Percentiles rank a stretch among this genome's conserved stretches.
Conservation (phyloP, 371 early-diverging fungal genomes). For the Fennellomyces sp. region DNA sequence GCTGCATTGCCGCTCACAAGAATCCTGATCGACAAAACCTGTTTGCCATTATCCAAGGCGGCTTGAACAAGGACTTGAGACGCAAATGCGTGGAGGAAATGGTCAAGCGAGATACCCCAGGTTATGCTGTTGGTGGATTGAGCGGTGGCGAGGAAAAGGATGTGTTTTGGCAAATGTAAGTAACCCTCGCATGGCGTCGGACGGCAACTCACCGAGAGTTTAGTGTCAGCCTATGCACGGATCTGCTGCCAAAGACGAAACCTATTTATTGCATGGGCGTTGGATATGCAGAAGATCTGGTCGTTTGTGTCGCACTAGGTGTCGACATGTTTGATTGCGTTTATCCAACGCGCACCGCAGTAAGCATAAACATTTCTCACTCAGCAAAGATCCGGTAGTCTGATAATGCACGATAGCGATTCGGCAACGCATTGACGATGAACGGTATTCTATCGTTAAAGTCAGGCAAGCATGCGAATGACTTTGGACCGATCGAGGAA, state of each 20-base stretch:
- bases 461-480: slow-evolving; percentile 64
- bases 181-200: too few species aligned
- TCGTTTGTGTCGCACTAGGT: slow-evolving; percentile 93
- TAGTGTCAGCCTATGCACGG: slow-evolving; percentile 82
- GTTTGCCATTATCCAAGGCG: slow-evolving; percentile 98
- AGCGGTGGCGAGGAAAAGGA: slow-evolving; percentile 97
- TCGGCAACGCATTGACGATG: slow-evolving; percentile 90
- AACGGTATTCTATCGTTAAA: slow-evolving; percentile 76
- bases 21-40: slow-evolving; percentile 82
- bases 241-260: slow-evolving; percentile 81
- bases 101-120: slow-evolving; percentile 86
- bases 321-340: slow-evolving; percentile 99
- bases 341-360: slow-evolving; percentile 95
- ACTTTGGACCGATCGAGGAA: slow-evolving; percentile 79
- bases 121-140: slow-evolving; percentile 95
- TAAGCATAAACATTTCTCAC: slow-evolving; percentile 24
- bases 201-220: too few species aligned
- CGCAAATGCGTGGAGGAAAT: slow-evolving; percentile 85
- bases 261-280: slow-evolving; percentile 98
- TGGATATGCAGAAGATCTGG: slow-evolving; percentile 94
- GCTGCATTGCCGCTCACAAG: slow-evolving; percentile 85
- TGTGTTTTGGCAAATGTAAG: slow-evolving; percentile 85
- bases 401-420: slow-evolving; percentile 57
- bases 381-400: background rate
- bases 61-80: slow-evolving; percentile 78